Base-by-base conservation (phyloP, 805 yeast species). In the Vanderwaltozyma yarrowii region DNA sequence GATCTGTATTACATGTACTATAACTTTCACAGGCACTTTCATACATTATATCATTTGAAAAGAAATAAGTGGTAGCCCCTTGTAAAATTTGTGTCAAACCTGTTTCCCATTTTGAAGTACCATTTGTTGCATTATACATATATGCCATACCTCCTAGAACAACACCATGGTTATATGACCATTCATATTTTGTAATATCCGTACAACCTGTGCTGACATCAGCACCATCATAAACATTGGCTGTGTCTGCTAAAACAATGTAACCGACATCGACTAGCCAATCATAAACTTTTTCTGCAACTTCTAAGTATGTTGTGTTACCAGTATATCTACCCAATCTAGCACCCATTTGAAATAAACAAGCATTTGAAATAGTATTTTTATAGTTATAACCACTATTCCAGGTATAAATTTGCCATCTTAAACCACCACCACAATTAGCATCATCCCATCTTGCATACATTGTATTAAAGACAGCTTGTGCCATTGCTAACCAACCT, bases 211-310 rank as follows among this genome's bases (percentile, higher is more conserved):
- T 64, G 14, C 57, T 70, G 31, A 71, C 66, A 38, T 65, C 60
- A 13, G 78, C 80, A 45, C 95, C 95, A 56, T 85, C 95, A 52
- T 70, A 79, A n/a, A 85, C 82, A 35, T 66, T 60, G 32, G 68
- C 64, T 13, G 71, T 71, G 45, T 80, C 82, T 45, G 75, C 78
- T 26, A 54, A 35, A 5, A 50, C 62, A 28, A 78, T 55, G 33
- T 73, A 69, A 0, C 67, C 62, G 16, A 66, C 64, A 14, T 67
- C 75, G 14, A 61, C 63, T 60, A 77, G 59, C 84, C 84, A 78
- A 38, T 72, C 66, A 63, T 74, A 78, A 3, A 75, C 74, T 40
- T 62, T 61, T 39, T 68, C 72, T 3, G 80, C 77, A 38, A 67
- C 66, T 1, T 68, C 70, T 5, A 64, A 58, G 44, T 78, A 78